These are phyloP conservation scores for Penstemon davidsonii DNA, from an alignment of 257 asterid genomes.

Conservation along the genomic window DNA sequence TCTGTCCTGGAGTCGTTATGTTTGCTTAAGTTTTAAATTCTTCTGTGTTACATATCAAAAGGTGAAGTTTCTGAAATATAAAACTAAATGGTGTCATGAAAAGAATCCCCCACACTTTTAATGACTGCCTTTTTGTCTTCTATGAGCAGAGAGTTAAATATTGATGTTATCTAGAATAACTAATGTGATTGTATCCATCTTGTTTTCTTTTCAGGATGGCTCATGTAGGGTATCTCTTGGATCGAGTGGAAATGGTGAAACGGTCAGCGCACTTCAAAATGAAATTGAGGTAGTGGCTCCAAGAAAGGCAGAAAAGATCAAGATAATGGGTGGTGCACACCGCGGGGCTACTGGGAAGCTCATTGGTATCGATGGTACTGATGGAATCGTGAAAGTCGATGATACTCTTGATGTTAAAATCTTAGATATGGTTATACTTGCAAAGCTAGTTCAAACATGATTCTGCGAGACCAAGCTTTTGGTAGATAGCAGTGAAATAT, in stretches of 20 bases:
- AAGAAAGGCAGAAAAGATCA: slow-evolving; percentile 73
- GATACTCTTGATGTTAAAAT: slow-evolving; percentile 81
- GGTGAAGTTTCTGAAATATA: no score
- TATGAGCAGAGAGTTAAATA: no score
- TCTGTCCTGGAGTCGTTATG: no score
- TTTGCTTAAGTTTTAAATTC: no score
- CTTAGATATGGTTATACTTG: slow-evolving; percentile 69
- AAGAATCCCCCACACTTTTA: no score
- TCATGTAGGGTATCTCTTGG: slow-evolving; percentile 81
- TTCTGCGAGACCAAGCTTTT: slow-evolving; percentile 7
- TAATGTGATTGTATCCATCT: slow-evolving; percentile 9
- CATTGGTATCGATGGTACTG: slow-evolving; percentile 84
- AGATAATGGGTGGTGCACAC: slow-evolving; percentile 81
- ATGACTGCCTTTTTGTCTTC: no score
- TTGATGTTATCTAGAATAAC: no score
- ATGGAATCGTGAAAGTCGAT: slow-evolving; percentile 87
- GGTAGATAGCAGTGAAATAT: not conserved
- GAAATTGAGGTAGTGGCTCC: slow-evolving; percentile 72
- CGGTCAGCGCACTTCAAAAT: slow-evolving; percentile 49
- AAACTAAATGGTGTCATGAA: no score
- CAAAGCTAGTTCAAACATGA: slow-evolving; percentile 56
- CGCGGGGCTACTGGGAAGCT: slow-evolving; percentile 89
- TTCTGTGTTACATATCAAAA: no score
- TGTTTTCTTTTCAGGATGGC: slow-evolving; percentile 62
- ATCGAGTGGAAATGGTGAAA: slow-evolving; percentile 69